Conservation (phyloP, 139 green algal genomes). For the Chlorella sp. region DNA sequence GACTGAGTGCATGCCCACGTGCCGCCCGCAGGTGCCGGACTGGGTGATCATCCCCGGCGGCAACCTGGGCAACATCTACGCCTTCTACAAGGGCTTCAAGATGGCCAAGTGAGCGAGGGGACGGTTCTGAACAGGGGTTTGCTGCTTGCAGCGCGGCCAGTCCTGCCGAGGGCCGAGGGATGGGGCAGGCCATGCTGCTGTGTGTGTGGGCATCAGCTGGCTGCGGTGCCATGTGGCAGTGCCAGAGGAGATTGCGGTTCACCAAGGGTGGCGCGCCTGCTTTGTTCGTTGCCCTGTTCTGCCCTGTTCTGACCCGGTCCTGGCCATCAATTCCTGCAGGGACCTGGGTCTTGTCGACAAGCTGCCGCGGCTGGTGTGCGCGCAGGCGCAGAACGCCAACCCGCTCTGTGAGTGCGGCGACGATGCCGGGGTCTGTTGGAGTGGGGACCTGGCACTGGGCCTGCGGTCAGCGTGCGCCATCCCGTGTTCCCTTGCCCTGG, state of each 20-base stretch:
- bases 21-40: slow-evolving; percentile 82
- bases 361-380: slow-evolving; percentile 94
- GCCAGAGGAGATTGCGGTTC: too few species aligned
- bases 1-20: too few species aligned
- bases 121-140: neutral
- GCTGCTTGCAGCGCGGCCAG: neutral
- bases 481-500: too few species aligned
- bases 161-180: too few species aligned
- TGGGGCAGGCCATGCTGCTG: too few species aligned
- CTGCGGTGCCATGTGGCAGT: too few species aligned
- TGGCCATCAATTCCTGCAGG: slow-evolving; percentile 33
- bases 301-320: neutral
- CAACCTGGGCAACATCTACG: slow-evolving; percentile 99
- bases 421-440: too few species aligned
- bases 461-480: too few species aligned
- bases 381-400: slow-evolving; percentile 94
- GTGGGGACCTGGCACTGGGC: too few species aligned
- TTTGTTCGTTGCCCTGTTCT: neutral
- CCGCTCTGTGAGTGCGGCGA: slow-evolving; percentile 75
- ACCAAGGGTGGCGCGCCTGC: neutral
- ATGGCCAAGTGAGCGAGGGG: slow-evolving; percentile 62
- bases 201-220: neutral
- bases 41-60: slow-evolving; percentile 98
- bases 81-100: slow-evolving; percentile 99
- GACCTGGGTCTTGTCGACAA: slow-evolving; percentile 94